Conservation (phyloP, 2,329 filamentous ascomycete species). For the Fusarium secorum region DNA sequence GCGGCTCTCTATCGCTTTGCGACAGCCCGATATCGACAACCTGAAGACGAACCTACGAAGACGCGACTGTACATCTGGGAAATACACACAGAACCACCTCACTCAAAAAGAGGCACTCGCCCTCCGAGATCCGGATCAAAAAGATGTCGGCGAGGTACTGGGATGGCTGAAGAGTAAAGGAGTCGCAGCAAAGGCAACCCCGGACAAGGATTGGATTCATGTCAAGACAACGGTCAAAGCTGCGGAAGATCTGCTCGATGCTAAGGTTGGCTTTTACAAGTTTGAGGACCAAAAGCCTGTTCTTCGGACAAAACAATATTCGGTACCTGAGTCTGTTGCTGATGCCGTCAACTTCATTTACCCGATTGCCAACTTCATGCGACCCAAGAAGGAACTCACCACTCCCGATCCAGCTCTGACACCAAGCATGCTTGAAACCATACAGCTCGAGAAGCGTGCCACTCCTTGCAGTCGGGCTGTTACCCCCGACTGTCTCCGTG, state of each 20-base stretch:
- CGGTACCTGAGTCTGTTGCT: conserved; percentile 51
- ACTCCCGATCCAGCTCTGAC: conserved; percentile 22
- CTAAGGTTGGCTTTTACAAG: conserved; percentile 52
- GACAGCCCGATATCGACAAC: conserved; percentile 43
- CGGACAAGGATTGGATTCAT: conserved; percentile 53
- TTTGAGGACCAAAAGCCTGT: conserved; percentile 50
- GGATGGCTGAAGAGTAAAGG: conserved; percentile 53
- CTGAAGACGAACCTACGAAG: conserved; percentile 39
- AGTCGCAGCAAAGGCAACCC: conserved; percentile 44
- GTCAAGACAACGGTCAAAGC: conserved; percentile 52
- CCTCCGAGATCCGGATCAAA: conserved; percentile 48
- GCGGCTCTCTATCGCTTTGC: conserved; percentile 46
- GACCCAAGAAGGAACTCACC: conserved; percentile 46
- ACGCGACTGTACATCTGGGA: conserved; percentile 15
- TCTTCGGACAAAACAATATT: conserved; percentile 55
- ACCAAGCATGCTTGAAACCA: not conserved
- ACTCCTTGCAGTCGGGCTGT: conserved; percentile 46
- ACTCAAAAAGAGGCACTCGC: conserved; percentile 47
- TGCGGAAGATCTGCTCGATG: conserved; percentile 52
- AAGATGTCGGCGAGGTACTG: conserved; percentile 49
- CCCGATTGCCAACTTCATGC: conserved; percentile 59
- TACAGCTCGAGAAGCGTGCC: conserved; percentile 33
- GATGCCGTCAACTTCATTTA: conserved; percentile 56
- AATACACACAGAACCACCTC: conserved; percentile 42
- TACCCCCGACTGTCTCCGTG: conserved; percentile 52